Conservation (phyloP, 345 rosid genomes). For the Theobroma cacao region DNA sequence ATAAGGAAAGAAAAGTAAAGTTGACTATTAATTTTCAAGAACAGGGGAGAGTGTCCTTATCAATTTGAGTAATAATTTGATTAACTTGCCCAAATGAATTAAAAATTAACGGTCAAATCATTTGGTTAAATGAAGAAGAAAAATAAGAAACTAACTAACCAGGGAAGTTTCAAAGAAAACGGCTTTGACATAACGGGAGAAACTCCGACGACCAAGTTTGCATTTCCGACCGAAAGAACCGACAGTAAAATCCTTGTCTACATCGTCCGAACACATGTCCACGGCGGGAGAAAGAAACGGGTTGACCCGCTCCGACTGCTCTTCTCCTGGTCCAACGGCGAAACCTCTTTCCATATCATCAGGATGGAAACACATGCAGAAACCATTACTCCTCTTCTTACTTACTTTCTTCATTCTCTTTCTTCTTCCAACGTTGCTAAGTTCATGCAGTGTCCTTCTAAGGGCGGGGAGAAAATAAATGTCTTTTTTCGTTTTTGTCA, state of each 20-base stretch:
- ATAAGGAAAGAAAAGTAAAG: neutral
- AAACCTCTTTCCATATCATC: neutral
- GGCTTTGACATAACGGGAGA: constrained; percentile 31
- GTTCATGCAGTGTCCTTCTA: too few relatives aligned
- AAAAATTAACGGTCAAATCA: too few relatives aligned
- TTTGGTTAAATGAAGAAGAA: too few relatives aligned
- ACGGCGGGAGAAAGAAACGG: neutral
- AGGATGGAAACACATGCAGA: neutral
- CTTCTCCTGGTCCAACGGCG: too few relatives aligned
- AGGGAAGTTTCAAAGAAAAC: constrained; percentile 40
- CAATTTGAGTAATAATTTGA: neutral
- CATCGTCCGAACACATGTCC: neutral
- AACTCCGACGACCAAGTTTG: constrained; percentile 4
- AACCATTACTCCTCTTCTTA: neutral
- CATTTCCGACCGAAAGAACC: neutral
- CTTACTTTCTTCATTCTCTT: neutral
- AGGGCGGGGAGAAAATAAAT: neutral
- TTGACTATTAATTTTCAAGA: neutral
- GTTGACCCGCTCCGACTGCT: neutral
- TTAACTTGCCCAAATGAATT: neutral
- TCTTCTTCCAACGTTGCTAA: neutral
- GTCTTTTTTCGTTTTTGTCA: too few relatives aligned
- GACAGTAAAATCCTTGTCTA: neutral
- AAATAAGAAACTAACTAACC: constrained; percentile 32
- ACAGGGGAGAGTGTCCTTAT: neutral